Evolutionary conservation across 352 stramenopile species (phyloP).

Genomic region (Phytophthora europaea): DNA sequence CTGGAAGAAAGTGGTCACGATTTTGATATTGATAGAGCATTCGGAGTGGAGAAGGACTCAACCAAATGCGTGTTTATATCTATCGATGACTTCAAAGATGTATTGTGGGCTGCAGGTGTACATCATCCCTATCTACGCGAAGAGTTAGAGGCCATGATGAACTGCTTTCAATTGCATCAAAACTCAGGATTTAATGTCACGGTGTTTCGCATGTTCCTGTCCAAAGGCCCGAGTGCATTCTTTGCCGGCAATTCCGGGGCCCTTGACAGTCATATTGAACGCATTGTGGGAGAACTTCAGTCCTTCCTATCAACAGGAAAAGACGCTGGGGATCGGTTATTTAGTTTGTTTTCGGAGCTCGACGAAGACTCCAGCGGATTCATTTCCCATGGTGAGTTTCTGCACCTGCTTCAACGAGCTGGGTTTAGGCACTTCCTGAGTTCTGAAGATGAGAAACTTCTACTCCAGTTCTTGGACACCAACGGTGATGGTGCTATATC

Average conservation of each 20-base stretch:
- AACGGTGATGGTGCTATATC: constrained; percentile 72
- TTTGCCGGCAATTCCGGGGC: constrained; percentile 49
- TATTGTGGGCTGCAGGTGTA: constrained; percentile 70
- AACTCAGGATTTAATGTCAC: constrained; percentile 58
- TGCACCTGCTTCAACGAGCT: constrained; percentile 70
- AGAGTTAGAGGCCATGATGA: constrained; percentile 67
- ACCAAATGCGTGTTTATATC: constrained; percentile 53
- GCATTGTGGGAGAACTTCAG: constrained; percentile 67
- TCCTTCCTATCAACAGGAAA: constrained; percentile 67
- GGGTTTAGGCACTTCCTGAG: constrained; percentile 70
- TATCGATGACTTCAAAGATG: constrained; percentile 75
- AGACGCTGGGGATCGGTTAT: constrained; percentile 56
- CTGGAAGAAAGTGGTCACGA: constrained; percentile 35
- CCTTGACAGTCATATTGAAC: constrained; percentile 66
- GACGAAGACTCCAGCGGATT: constrained; percentile 64
- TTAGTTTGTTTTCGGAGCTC: constrained; percentile 63
- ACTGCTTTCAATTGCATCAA: constrained; percentile 59
- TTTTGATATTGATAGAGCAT: constrained; percentile 60
- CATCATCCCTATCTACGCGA: constrained; percentile 78
- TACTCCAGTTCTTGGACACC: constrained; percentile 77
- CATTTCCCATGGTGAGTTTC: constrained; percentile 72
- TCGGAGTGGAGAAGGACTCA: constrained; percentile 52
- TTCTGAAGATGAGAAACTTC: constrained; percentile 66
- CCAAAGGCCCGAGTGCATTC: constrained; percentile 57
- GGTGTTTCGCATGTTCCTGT: constrained; percentile 66